These are phyloP conservation scores for Chrysanthemum makinoi DNA, from an alignment of 129 eudicot species.

Conservation along the genomic window DNA sequence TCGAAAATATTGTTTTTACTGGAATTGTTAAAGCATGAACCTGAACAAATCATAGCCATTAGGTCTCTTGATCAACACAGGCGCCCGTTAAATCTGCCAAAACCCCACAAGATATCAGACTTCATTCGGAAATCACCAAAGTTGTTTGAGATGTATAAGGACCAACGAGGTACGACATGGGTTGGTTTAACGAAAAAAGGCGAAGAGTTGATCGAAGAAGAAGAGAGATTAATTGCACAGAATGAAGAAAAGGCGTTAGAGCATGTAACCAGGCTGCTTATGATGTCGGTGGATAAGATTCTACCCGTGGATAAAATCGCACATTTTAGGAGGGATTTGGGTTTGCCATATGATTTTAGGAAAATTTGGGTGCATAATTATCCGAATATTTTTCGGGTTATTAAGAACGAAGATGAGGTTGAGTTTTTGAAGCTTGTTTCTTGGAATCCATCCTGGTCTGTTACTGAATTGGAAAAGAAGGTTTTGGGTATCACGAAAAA, in stretches of 20 bases:
- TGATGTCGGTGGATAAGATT: slow-evolving; percentile 80
- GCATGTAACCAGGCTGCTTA: slow-evolving; percentile 66
- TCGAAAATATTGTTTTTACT: slow-evolving; percentile 62
- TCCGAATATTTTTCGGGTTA: slow-evolving; percentile 44
- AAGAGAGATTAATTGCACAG: slow-evolving; percentile 48
- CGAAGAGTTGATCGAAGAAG: slow-evolving; percentile 72
- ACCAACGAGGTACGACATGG: slow-evolving; percentile 65
- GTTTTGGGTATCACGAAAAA: slow-evolving; percentile 37
- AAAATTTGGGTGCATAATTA: slow-evolving; percentile 56
- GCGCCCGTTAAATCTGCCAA: slow-evolving; percentile 71
- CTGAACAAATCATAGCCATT: slow-evolving; percentile 59
- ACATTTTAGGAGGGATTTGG: slow-evolving; percentile 90
- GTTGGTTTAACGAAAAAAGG: slow-evolving; percentile 69
- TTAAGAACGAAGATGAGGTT: slow-evolving; percentile 58
- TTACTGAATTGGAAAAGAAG: slow-evolving; percentile 72
- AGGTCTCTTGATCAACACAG: slow-evolving; percentile 67
- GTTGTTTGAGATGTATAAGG: slow-evolving; percentile 76
- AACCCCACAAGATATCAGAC: slow-evolving; percentile 77
- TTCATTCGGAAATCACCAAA: slow-evolving; percentile 78
- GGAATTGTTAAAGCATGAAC: slow-evolving; percentile 64
- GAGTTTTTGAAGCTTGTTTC: slow-evolving; percentile 86
- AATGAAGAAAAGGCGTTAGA: slow-evolving; percentile 61
- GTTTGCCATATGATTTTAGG: slow-evolving; percentile 80
- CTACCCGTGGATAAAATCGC: slow-evolving; percentile 45
- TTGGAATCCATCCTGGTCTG: slow-evolving; percentile 76